Evolutionary conservation across 1,284 basidiomycete genomes (phyloP), one percentile per base, ranked within the genome.

Genomic region (Amylostereum areolatum): DNA sequence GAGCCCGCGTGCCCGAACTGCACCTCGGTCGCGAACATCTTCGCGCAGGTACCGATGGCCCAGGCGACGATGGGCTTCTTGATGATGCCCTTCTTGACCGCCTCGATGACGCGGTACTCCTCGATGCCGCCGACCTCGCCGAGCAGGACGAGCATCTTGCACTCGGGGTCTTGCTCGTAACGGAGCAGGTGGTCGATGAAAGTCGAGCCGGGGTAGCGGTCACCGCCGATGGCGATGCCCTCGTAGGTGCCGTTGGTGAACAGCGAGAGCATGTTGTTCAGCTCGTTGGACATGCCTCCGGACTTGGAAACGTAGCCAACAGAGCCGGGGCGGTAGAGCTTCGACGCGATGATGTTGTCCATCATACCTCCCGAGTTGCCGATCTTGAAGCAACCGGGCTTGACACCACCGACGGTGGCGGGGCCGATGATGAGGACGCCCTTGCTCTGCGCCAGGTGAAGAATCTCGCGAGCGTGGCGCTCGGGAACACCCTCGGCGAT

Each of bases 301-400:
- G 96, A 98, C 78, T 99, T 99, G 72, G 93, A 97, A 67, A 99
- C 96, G 73, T 98, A 98, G 65, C 93, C 96, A 62, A 99, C 92
- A 25, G 94, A 95, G 54, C 96, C 97, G 43, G 95, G 75, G 63
- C 95, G 92, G 84, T 98, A 99, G 57, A 99, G 90, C 80, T 98
- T 99, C 57, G 94, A 97, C 11, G 95, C 76, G 62, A 98, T 94
- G 74, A 98, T 96, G 79, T 98, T 99, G 79, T 99, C 97, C 94
- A 98, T 98, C 96, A 98, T 98, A 67, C 91, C 95, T 78, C 96
- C 96, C 56, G 92, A 96, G 83, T 98, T 99, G 62, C 96, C 96
- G 64, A 98, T 98, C 70, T 95, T 85, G 90, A 98, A 98, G 78
- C 96, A 98, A 49, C 97, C 97, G 54, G 96, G 95, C 80, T 99